These are phyloP conservation scores for Phoma sp. DNA, from an alignment of 2,329 filamentous ascomycete genomes.

Conservation along the genomic window DNA sequence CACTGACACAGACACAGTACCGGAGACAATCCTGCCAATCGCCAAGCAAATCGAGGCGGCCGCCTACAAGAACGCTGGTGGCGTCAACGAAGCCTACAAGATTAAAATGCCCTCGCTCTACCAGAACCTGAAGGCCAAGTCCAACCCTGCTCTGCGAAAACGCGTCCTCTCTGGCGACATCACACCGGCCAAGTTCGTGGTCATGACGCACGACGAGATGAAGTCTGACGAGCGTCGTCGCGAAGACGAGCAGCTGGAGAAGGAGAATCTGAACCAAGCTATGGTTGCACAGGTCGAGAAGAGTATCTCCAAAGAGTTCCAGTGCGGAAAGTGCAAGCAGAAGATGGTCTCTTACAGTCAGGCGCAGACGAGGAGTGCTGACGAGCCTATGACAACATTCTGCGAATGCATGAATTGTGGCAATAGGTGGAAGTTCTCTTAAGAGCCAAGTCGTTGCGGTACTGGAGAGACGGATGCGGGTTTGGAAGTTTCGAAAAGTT, in stretches of 20 bases:
- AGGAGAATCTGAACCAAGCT: constrained; percentile 96
- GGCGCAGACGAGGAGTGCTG: constrained; percentile 91
- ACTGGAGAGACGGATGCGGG: background rate
- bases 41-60: constrained; percentile 78
- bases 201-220: constrained; percentile 88
- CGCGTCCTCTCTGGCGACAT: constrained; percentile 80
- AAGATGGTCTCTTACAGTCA: constrained; percentile 96
- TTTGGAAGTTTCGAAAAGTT: constrained; percentile 10
- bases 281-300: constrained; percentile 93
- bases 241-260: constrained; percentile 76
- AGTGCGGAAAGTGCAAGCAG: constrained; percentile 90
- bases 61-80: constrained; percentile 71
- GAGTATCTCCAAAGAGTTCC: constrained; percentile 84
- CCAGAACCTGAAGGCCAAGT: constrained; percentile 92
- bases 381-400: constrained; percentile 77
- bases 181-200: constrained; percentile 73
- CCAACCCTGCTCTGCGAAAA: constrained; percentile 76
- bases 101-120: constrained; percentile 90
- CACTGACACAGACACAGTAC: constrained; percentile 38
- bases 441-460: background rate
- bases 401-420: constrained; percentile 61
- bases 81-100: constrained; percentile 77
- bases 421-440: constrained; percentile 57
- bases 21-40: constrained; percentile 70
- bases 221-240: constrained; percentile 83